Base-by-base conservation (phyloP, 2,329 filamentous ascomycete species). In the Nigrospora oryzae region DNA sequence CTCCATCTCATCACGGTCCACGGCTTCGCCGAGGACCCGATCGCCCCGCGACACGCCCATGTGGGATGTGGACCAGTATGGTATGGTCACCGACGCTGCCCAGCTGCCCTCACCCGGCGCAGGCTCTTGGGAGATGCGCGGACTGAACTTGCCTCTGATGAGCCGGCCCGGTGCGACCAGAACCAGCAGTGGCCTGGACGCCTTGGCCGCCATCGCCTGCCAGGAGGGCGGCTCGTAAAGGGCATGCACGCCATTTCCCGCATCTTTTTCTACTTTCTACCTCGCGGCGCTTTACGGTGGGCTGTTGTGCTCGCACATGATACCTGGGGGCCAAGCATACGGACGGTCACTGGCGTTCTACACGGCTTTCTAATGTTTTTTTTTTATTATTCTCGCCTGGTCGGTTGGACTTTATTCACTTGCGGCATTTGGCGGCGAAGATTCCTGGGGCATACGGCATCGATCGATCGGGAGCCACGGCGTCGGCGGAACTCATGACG, bases 191-290 rank as follows among this genome's bases (percentile, higher is more conserved):
- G 75, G 74, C 16, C 67, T 79, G 5, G 75, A 79, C 49, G 69
- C 74, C 8, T 62, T 79, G 16, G 75, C 74, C 63, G 75, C 73
- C 17, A 67, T 76, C 13, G 74, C 72, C 19, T 75, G 71, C 49
- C 71, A 75, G 55, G 70, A 75, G 52, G 66, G 66, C 38, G 54
- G 40, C 13, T 15, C 40, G 23, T 42, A n/a, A 42, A 19, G 17
- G 16, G 3, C 8, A 19, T 34, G 14, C 15, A 19, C 13, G 16
- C 2, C 23, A 7, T 28, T 23, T 11, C 17, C 6, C 31, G 11
- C 15, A 31, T 32, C 31, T 10, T 28, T 28, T 28, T 28, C 7
- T 28, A 28, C 4, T 28, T 10, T 28, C 2, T 28, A 28, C 23
- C 23, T 28, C 23, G 23, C 23, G 23, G 23, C 23, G 23, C 23